phyloP scores from a whole-genome alignment of 2,329 filamentous ascomycete genomes.

The Raffaelea albimanens region DNA sequence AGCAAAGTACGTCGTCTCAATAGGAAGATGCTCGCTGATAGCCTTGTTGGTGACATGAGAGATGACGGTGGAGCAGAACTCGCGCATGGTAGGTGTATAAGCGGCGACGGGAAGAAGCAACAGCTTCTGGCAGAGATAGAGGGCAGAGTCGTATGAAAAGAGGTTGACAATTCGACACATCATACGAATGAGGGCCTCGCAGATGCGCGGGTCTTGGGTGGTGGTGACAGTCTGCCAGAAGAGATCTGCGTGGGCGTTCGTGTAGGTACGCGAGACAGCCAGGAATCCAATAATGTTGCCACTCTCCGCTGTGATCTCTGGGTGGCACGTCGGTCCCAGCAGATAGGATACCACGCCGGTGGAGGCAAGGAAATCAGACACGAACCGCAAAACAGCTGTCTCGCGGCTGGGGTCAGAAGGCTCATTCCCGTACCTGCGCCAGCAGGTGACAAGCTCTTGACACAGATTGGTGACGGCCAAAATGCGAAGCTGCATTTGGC shows the following conservation, averaged over 20 bases:
- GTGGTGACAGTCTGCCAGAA: slow-evolving; percentile 78
- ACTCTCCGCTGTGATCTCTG: slow-evolving; percentile 74
- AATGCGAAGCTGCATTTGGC: slow-evolving; percentile 85
- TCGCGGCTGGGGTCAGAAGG: slow-evolving; percentile 25
- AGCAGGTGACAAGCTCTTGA: slow-evolving; percentile 56
- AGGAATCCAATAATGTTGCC: slow-evolving; percentile 82
- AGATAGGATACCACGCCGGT: slow-evolving; percentile 77
- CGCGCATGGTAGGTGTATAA: slow-evolving; percentile 53
- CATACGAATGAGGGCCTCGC: slow-evolving; percentile 69
- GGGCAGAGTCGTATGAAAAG: slow-evolving; percentile 37
- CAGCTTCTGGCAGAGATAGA: slow-evolving; percentile 65
- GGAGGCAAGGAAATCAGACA: slow-evolving; percentile 59
- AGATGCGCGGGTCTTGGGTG: slow-evolving; percentile 76
- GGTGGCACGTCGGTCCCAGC: slow-evolving; percentile 82
- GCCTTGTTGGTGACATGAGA: slow-evolving; percentile 34
- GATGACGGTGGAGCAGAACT: slow-evolving; percentile 51
- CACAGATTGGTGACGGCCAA: slow-evolving; percentile 69
- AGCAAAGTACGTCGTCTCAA: slow-evolving; percentile 35
- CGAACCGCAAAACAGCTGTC: slow-evolving; percentile 48
- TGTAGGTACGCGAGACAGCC: slow-evolving; percentile 67
- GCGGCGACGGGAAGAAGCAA: slow-evolving; percentile 51
- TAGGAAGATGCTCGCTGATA: not conserved
- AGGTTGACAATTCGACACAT: slow-evolving; percentile 36
- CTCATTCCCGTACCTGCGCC: slow-evolving; percentile 44
- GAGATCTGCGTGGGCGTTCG: slow-evolving; percentile 60